These are phyloP conservation scores for Clavispora asparagi DNA, from an alignment of 805 yeast species.

Conservation along the genomic window DNA sequence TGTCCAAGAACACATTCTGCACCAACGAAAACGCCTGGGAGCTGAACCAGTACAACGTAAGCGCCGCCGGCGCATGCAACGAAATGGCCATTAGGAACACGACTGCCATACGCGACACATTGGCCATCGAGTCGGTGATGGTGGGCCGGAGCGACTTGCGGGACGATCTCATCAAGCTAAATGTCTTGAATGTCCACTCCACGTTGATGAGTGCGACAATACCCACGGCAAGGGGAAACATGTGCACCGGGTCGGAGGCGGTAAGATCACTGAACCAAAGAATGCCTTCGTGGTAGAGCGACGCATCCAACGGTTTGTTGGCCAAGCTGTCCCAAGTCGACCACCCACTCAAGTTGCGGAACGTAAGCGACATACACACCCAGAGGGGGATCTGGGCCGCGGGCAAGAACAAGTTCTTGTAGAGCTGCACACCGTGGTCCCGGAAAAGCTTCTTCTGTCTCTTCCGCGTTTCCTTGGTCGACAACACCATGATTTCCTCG, in stretches of 20 bases:
- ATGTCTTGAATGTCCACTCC: conserved; percentile 74
- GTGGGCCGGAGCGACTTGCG: conserved; percentile 48
- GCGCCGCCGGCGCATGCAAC: conserved; percentile 79
- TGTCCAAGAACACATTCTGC: conserved; percentile 71
- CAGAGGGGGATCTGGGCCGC: conserved; percentile 82
- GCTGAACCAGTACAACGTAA: conserved; percentile 85
- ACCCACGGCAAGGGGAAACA: conserved; percentile 71
- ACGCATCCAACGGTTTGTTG: conserved; percentile 44
- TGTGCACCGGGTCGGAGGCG: conserved; percentile 52
- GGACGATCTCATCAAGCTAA: conserved; percentile 41
- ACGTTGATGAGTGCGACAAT: conserved; percentile 66
- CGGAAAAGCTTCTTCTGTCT: conserved; percentile 70
- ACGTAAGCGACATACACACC: conserved; percentile 70
- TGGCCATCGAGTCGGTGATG: conserved; percentile 58
- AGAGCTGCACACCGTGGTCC: conserved; percentile 62
- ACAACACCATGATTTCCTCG: conserved; percentile 70
- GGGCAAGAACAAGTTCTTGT: conserved; percentile 77
- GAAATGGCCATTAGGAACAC: conserved; percentile 79
- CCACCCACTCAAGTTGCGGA: conserved; percentile 75
- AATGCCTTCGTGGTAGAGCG: conserved; percentile 50
- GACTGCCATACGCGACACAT: conserved; percentile 67
- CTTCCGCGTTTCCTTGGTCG: conserved; percentile 72
- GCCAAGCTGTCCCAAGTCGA: conserved; percentile 38
- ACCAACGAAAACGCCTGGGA: conserved; percentile 72
- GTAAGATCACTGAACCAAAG: conserved; percentile 61